These are phyloP conservation scores for Penicillium angulare DNA, from an alignment of 495 filamentous ascomycete species.

Conservation along the genomic window DNA sequence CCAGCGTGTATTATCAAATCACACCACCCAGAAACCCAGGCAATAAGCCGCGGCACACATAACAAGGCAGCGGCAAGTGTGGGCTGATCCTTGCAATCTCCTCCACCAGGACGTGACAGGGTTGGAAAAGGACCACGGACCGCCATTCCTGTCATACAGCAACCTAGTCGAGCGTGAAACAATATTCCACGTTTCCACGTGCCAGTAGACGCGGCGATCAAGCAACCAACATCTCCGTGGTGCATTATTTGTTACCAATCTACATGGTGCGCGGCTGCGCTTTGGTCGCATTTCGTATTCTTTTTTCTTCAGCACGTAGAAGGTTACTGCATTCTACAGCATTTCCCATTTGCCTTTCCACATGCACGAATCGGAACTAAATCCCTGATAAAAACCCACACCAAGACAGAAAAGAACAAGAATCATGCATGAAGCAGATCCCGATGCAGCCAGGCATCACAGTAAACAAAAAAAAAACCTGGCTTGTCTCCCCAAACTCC, in stretches of 20 bases:
- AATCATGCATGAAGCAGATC: not conserved
- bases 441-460: not conserved
- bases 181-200: not conserved
- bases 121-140: not conserved
- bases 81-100: constrained; percentile 29
- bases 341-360: too few species aligned
- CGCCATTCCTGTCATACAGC: not conserved
- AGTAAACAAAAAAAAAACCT: not conserved
- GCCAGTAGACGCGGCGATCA: not conserved
- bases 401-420: not conserved
- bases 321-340: too few species aligned
- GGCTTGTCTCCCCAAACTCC: constrained; percentile 7
- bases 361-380: too few species aligned
- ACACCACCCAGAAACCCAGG: constrained; percentile 5
- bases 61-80: constrained; percentile 14
- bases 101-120: constrained; percentile 4
- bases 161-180: not conserved
- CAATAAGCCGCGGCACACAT: not conserved
- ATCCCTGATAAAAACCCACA: not conserved
- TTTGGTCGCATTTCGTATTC: not conserved
- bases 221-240: not conserved
- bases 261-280: not conserved
- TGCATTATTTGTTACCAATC: too few species aligned
- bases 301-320: not conserved
- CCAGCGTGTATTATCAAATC: constrained; percentile 11